phyloP scores from a whole-genome alignment of 2,329 filamentous ascomycete species.

The Colletotrichum somersetense region DNA sequence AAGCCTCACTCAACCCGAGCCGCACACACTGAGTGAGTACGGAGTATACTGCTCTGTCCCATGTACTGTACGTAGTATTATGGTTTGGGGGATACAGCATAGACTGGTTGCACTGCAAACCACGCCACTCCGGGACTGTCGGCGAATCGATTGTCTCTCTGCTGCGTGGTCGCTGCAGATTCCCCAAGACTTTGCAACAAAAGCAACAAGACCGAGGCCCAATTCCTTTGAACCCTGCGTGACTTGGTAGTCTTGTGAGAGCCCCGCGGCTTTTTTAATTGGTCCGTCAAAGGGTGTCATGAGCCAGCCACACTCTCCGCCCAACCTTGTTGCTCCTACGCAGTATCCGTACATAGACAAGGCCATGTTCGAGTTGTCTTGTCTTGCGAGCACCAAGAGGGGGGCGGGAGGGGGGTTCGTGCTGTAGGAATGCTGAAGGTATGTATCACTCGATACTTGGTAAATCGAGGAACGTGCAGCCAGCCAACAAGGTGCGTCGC shows the following conservation, averaged over 20 bases:
- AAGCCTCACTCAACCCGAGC: not conserved
- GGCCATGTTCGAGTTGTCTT: slow-evolving; percentile 14
- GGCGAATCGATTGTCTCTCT: not conserved
- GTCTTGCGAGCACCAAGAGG: slow-evolving; percentile 11
- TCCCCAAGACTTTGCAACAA: not conserved
- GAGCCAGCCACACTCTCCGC: slow-evolving; percentile 18
- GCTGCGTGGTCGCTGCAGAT: not conserved
- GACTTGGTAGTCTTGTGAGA: slow-evolving; percentile 10
- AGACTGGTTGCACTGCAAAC: not conserved
- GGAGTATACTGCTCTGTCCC: too few species aligned
- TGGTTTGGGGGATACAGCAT: slow-evolving; percentile 3
- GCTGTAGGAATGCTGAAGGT: slow-evolving; percentile 1
- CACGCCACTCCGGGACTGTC: slow-evolving; percentile 25
- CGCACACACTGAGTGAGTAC: not conserved
- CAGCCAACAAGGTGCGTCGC: not conserved
- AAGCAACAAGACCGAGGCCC: slow-evolving; percentile 11
- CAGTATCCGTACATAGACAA: not conserved
- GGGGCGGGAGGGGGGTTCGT: not conserved
- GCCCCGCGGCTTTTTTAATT: slow-evolving; percentile 12
- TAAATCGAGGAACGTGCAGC: slow-evolving; percentile 12
- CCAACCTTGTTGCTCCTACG: not conserved
- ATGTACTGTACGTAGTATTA: not conserved
- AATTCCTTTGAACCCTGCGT: slow-evolving; percentile 19
- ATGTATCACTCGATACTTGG: slow-evolving; percentile 20
- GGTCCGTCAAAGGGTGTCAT: slow-evolving; percentile 15